phyloP scores from a whole-genome alignment of 192 early-diverging fungal genomes.

The Dispira simplex region DNA sequence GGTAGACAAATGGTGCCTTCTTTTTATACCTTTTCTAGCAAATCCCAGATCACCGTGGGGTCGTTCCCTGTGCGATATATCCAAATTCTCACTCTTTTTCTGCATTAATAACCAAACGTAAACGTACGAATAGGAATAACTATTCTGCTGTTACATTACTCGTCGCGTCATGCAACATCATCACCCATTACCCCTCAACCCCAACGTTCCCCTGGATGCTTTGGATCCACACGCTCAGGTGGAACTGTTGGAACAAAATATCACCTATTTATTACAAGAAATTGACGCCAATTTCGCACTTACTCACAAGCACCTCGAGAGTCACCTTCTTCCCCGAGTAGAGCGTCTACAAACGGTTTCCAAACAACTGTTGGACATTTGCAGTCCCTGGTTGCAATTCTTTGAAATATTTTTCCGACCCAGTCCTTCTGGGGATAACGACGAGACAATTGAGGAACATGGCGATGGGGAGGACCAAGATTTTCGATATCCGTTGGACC shows the following conservation, averaged over 20 bases:
- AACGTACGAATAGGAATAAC: too few relatives aligned
- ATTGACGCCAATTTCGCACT: constrained; percentile 12
- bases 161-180: too few relatives aligned
- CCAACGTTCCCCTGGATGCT: neutral
- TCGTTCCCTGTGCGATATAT: too few relatives aligned
- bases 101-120: too few relatives aligned
- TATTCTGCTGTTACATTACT: too few relatives aligned
- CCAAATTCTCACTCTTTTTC: too few relatives aligned
- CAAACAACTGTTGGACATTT: constrained; percentile 6
- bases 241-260: constrained; percentile 11
- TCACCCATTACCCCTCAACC: neutral
- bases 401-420: constrained; percentile 5
- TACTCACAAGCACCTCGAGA: constrained; percentile 6
- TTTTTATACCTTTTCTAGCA: too few relatives aligned
- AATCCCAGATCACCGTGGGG: too few relatives aligned
- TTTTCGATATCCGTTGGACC: neutral
- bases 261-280: constrained; percentile 9
- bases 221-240: constrained; percentile 7
- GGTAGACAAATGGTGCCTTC: too few relatives aligned
- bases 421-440: neutral
- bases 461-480: neutral
- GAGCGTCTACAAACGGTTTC: neutral
- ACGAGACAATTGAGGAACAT: neutral
- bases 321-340: constrained; percentile 1
- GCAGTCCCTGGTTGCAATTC: constrained; percentile 10